Evolutionary conservation across 23 red algal species (phyloP), one percentile per base, ranked within the genome.

Genomic region (Gracilaria gracilis): DNA sequence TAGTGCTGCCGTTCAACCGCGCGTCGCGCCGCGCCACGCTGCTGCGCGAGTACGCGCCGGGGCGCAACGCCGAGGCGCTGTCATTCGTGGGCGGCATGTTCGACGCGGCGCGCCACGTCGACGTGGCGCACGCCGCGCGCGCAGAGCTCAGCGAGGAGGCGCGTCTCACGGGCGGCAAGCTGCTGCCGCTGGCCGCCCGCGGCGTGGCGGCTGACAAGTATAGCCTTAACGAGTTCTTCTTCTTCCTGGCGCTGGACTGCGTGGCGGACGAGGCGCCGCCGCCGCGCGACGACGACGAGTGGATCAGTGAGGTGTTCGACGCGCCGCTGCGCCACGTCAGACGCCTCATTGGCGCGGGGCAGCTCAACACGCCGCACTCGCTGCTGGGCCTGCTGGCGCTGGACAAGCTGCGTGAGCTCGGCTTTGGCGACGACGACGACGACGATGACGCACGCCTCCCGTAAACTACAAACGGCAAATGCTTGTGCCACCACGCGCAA

Each of bases 91-190:
- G 91, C 25, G 95, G 95, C 58, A 88, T 94, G 80, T 83, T 49
- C 64, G 95, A 98, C 21, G 46, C 76, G 3, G 61, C 20, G 1
- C 91, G 87, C 47, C 95, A 98, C 61, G 61, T 16, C 16, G 50
- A 49, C 33, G 13, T 91, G 25, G 48, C 42, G 0, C 86, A n/a
- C 13, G 95, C 95, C 19, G 95, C 95, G 39, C 42, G 73, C 27
- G 71, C 83, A 23, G 95, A 98, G 79, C 37, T 98, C 29, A 85
- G 59, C 20, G 95, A 98, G 75, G 95, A 98, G 81, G 95, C 95
- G 31, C 88, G 75, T 51, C 85, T 98, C 33, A 89, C 29, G 37
- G 75, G 86, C 32, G 85, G 75, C 23, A 20, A 13, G 76, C 66
- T 89, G 29, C n/a, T 95, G 27, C 27, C 44, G 31, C 75, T 95